phyloP scores from a whole-genome alignment of 1,284 basidiomycete genomes.

The Athelia sp. region DNA sequence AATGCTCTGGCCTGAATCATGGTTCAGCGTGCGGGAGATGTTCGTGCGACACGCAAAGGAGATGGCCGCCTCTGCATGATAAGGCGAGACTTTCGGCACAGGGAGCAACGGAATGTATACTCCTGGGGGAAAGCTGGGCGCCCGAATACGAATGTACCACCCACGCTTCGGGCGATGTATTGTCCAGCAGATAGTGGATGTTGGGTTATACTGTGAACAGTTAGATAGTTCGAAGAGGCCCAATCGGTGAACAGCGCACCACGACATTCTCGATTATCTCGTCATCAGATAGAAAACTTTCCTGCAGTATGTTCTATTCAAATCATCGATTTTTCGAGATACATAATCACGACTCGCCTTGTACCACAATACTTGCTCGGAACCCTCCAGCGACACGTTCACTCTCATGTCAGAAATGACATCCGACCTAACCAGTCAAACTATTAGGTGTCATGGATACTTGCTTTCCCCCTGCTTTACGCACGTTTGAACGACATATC shows the following conservation, averaged over 20 bases:
- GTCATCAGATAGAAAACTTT: slow-evolving; percentile 64
- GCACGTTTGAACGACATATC: slow-evolving; percentile 26
- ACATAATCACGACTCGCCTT: slow-evolving; percentile 45
- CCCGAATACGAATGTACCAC: slow-evolving; percentile 73
- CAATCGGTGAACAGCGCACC: slow-evolving; percentile 35
- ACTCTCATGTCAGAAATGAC: slow-evolving; percentile 68
- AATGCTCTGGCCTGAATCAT: slow-evolving; percentile 1
- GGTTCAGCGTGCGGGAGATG: slow-evolving; percentile 17
- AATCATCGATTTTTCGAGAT: background rate
- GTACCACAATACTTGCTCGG: slow-evolving; percentile 63
- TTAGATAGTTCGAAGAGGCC: background rate
- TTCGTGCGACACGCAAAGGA: slow-evolving; percentile 60
- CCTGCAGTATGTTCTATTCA: slow-evolving; percentile 37
- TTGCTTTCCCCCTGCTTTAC: background rate
- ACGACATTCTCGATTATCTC: slow-evolving; percentile 73
- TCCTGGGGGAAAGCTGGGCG: slow-evolving; percentile 60
- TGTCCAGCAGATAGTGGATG: slow-evolving; percentile 61
- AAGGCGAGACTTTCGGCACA: slow-evolving; percentile 46
- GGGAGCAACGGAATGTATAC: slow-evolving; percentile 62
- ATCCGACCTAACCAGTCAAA: slow-evolving; percentile 43
- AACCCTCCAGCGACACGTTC: slow-evolving; percentile 55
- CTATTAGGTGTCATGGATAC: background rate
- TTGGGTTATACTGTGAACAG: slow-evolving; percentile 52
- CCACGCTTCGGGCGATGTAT: slow-evolving; percentile 72
- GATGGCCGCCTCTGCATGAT: slow-evolving; percentile 57